Conservation (phyloP, 306 rosid species). For the Begonia masoniana region DNA sequence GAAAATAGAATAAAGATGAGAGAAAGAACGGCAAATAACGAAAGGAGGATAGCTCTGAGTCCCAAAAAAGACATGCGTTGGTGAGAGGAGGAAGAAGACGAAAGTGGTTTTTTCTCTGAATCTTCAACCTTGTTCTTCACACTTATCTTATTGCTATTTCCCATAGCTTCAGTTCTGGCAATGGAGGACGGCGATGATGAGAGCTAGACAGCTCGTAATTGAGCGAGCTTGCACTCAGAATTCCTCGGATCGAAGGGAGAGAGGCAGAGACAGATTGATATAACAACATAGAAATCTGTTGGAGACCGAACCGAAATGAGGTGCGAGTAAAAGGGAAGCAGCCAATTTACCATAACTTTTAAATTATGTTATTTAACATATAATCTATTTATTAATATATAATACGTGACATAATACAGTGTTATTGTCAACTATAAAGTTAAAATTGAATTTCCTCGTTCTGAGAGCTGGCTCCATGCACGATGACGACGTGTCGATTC, state of each 20-base stretch:
- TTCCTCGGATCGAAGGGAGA: conserved; percentile 33
- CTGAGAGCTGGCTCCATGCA: no score
- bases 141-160: conserved; percentile 8
- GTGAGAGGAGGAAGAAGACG: conserved; percentile 12
- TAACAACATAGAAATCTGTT: conserved; percentile 19
- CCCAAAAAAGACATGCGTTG: conserved; percentile 16
- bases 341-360: no score
- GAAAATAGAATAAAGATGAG: conserved; percentile 46
- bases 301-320: conserved; percentile 18
- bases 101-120: conserved; percentile 9
- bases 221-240: conserved; percentile 14
- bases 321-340: conserved; percentile 25
- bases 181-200: conserved; percentile 13
- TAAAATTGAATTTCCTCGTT: no score
- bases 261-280: conserved; percentile 2
- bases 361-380: no score
- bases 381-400: no score
- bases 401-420: no score
- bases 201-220: not conserved
- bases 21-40: conserved; percentile 32
- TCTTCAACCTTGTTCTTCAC: conserved; percentile 13
- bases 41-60: conserved; percentile 30
- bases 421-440: no score
- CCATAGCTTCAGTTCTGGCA: conserved; percentile 6
- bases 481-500: no score